Conservation (phyloP, 2,329 filamentous ascomycete genomes). For the Endocalyx cinctus region DNA sequence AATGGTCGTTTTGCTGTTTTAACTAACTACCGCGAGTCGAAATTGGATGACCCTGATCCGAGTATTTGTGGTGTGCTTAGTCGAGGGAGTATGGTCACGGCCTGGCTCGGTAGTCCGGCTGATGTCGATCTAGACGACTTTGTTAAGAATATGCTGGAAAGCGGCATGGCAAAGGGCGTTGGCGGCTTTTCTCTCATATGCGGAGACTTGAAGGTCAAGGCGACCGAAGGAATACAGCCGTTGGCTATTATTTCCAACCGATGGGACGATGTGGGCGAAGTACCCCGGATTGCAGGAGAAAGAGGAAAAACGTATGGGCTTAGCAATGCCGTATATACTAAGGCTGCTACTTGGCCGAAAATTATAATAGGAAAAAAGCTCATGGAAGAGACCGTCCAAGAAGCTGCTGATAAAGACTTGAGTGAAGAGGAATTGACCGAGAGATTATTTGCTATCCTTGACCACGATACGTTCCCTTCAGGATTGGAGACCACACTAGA, state of each 20-base stretch:
- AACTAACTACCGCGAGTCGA: slow-evolving; percentile 61
- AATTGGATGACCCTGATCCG: slow-evolving; percentile 43
- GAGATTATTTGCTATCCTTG: slow-evolving; percentile 49
- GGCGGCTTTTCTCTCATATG: slow-evolving; percentile 66
- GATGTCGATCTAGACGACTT: slow-evolving; percentile 46
- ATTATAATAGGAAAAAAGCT: slow-evolving; percentile 48
- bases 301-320: slow-evolving; percentile 52
- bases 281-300: slow-evolving; percentile 53
- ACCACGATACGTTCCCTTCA: slow-evolving; percentile 53
- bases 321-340: slow-evolving; percentile 57
- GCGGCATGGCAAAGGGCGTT: slow-evolving; percentile 52
- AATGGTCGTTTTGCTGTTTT: slow-evolving; percentile 58
- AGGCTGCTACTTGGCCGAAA: slow-evolving; percentile 56
- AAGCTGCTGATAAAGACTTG: slow-evolving; percentile 31
- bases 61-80: slow-evolving; percentile 52
- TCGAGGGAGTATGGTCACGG: slow-evolving; percentile 60
- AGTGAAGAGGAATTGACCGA: slow-evolving; percentile 46
- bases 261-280: slow-evolving; percentile 45
- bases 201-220: slow-evolving; percentile 45
- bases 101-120: slow-evolving; percentile 51
- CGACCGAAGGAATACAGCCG: slow-evolving; percentile 34
- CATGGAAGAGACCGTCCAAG: slow-evolving; percentile 37
- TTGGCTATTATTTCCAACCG: slow-evolving; percentile 62
- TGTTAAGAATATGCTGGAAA: slow-evolving; percentile 47
- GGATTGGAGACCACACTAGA: slow-evolving; percentile 43